A percentile compares a stretch with the other conserved stretches of the same genome.
Conservation (phyloP, 78 protist species). For the Cyanophora paradoxa region DNA sequence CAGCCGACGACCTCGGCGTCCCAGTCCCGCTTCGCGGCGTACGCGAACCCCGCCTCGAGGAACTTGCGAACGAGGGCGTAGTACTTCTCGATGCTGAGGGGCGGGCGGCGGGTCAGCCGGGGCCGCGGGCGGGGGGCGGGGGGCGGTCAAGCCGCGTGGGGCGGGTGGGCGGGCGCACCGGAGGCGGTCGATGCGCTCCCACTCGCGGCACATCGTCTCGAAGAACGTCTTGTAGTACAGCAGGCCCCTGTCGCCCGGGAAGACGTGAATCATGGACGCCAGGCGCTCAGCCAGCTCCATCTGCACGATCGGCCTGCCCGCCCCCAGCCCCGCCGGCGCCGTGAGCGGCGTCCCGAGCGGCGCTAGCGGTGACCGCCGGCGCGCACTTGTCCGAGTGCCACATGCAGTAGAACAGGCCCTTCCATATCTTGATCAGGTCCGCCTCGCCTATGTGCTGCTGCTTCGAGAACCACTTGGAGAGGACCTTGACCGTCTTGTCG, state of each 20-base stretch:
- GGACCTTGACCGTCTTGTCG: neutral
- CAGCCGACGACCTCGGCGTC: no score
- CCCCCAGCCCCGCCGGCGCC: neutral
- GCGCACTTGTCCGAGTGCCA: constrained; percentile 18
- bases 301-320: neutral
- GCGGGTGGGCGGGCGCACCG: no score
- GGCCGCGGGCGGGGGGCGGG: no score
- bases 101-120: no score
- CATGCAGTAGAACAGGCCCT: constrained; percentile 15
- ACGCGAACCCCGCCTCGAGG: neutral
- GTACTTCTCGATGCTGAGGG: neutral
- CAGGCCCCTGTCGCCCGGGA: neutral
- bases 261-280: neutral
- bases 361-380: neutral
- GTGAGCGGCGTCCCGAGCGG: neutral
- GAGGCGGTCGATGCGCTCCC: constrained; percentile 12
- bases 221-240: neutral
- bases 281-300: constrained; percentile 1
- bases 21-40: no score
- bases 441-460: neutral
- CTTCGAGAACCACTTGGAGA: neutral
- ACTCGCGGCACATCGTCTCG: constrained; percentile 14
- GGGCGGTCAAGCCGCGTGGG: no score
- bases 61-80: neutral
- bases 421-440: constrained; percentile 2